phyloP scores from a whole-genome alignment of 176 grass and related monocot genomes.

The Pontederia paniculata region DNA sequence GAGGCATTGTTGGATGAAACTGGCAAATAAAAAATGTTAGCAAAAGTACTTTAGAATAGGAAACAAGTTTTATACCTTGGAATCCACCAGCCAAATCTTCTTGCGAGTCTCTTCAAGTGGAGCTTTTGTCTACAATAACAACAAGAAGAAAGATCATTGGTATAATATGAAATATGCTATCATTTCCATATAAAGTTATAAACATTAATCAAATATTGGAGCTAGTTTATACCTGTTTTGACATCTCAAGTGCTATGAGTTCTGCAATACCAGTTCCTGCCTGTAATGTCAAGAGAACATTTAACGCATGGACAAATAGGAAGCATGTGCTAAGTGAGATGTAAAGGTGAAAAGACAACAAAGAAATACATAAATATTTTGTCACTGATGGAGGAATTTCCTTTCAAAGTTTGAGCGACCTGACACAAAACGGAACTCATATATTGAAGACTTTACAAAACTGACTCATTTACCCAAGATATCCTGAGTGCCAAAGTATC shows the following conservation, averaged over 20 bases:
- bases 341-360: background rate
- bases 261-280: slow-evolving; percentile 92
- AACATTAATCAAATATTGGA: background rate
- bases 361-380: too few species aligned
- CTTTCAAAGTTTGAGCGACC: too few species aligned
- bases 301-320: background rate
- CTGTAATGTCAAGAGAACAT: slow-evolving; percentile 35
- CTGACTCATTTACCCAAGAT: too few species aligned
- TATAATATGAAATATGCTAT: too few species aligned
- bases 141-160: background rate
- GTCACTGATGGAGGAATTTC: too few species aligned
- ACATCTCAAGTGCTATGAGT: slow-evolving; percentile 95
- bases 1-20: slow-evolving; percentile 15
- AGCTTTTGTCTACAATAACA: slow-evolving; percentile 45
- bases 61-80: slow-evolving; percentile 43
- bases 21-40: too few species aligned
- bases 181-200: background rate
- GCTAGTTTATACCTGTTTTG: slow-evolving; percentile 51
- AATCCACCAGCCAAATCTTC: slow-evolving; percentile 97
- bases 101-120: slow-evolving; percentile 72
- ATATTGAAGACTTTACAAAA: too few species aligned
- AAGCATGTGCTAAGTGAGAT: background rate
- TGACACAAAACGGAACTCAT: too few species aligned
- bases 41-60: background rate
- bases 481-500: too few species aligned